These are phyloP conservation scores for Podila epigama DNA, from an alignment of 192 early-diverging fungal genomes.

Conservation along the genomic window DNA sequence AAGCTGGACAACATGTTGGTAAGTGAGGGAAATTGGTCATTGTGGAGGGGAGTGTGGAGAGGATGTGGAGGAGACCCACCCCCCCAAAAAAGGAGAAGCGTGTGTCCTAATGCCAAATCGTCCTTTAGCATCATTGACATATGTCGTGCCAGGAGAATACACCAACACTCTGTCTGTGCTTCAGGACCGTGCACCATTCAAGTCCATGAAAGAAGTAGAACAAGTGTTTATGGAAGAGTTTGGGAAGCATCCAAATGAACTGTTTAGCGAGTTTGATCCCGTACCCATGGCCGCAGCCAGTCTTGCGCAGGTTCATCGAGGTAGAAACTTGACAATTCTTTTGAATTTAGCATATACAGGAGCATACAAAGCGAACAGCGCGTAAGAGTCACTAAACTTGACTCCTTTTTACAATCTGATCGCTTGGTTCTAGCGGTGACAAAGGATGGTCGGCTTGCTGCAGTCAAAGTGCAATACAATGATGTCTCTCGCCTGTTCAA, in stretches of 20 bases:
- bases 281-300: conserved; percentile 56
- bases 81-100: not conserved
- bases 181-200: conserved; percentile 57
- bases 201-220: conserved; percentile 51
- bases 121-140: conserved; percentile 51
- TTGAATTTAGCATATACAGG: not conserved
- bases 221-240: conserved; percentile 52
- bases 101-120: not conserved
- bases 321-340: conserved; percentile 9
- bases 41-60: too few species aligned
- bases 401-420: not conserved
- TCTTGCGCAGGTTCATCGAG: conserved; percentile 58
- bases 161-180: conserved; percentile 55
- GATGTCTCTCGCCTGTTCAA: conserved; percentile 55
- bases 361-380: too few species aligned
- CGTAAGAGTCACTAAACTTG: not conserved
- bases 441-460: conserved; percentile 44
- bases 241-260: conserved; percentile 39
- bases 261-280: conserved; percentile 56
- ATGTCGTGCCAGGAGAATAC: conserved; percentile 54
- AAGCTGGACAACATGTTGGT: conserved; percentile 52
- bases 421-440: conserved; percentile 49
- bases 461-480: conserved; percentile 59
- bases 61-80: too few species aligned
- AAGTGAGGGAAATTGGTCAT: not conserved